Conservation (phyloP, 2,329 filamentous ascomycete species). For the Aspergillus fijiensis region DNA sequence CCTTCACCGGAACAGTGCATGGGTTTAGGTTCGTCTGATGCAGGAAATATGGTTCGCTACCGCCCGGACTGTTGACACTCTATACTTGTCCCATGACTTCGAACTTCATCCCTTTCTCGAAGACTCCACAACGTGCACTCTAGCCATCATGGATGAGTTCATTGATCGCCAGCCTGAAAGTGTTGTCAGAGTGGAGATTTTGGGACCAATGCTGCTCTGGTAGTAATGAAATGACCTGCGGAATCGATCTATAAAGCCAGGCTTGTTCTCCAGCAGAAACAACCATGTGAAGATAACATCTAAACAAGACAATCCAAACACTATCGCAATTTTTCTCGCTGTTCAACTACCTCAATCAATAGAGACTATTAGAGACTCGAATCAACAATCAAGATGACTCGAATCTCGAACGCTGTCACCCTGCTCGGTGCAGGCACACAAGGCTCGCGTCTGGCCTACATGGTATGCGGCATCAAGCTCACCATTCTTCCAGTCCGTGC, state of each 20-base stretch:
- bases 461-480: not conserved
- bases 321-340: no score
- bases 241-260: no score
- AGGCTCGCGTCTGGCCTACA: slow-evolving; percentile 10
- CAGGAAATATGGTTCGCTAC: not conserved
- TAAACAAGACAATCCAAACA: no score
- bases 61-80: not conserved
- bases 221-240: no score
- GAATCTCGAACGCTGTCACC: not conserved
- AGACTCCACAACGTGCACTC: no score
- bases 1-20: not conserved
- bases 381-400: not conserved
- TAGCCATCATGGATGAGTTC: no score
- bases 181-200: no score
- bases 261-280: not conserved
- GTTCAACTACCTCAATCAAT: not conserved
- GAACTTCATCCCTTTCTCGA: no score
- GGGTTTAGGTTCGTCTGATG: not conserved
- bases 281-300: no score
- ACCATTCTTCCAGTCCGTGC: not conserved
- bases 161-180: no score
- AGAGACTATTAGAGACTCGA: not conserved
- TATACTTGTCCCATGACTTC: no score
- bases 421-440: slow-evolving; percentile 8
- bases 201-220: no score